Percentiles rank a stretch among this genome's conserved stretches.
These are phyloP conservation scores for Uncinocarpus reesii DNA, from an alignment of 2,329 filamentous ascomycete genomes.

Conservation along the genomic window DNA sequence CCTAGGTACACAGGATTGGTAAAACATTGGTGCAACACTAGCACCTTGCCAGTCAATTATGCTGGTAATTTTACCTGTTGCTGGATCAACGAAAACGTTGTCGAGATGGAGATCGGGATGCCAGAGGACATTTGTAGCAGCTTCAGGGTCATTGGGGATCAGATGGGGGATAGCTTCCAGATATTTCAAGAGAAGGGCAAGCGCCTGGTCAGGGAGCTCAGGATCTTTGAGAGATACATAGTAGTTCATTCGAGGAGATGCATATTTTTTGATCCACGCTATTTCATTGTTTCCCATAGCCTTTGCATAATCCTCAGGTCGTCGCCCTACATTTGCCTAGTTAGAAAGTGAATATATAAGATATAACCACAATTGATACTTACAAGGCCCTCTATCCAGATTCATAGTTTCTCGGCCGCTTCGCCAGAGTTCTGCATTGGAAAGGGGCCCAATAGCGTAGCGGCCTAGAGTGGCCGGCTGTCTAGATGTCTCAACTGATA, in stretches of 20 bases:
- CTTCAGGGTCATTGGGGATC: not conserved
- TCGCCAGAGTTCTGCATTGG: no score
- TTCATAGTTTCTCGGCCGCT: no score
- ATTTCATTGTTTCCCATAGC: not conserved
- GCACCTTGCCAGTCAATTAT: slow-evolving; percentile 13
- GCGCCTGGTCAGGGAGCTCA: not conserved
- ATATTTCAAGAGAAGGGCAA: slow-evolving; percentile 1
- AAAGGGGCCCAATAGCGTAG: no score
- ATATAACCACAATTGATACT: no score
- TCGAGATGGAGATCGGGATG: slow-evolving; percentile 14
- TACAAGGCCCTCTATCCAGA: no score
- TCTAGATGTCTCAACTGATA: no score
- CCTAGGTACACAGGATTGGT: slow-evolving; percentile 23
- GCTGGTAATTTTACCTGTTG: slow-evolving; percentile 1
- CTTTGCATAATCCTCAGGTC: not conserved
- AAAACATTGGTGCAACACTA: slow-evolving; percentile 21
- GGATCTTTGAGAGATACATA: not conserved
- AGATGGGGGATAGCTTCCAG: not conserved
- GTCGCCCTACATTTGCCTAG: not conserved
- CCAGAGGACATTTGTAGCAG: slow-evolving; percentile 1
- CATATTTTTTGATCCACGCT: not conserved
- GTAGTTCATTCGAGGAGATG: slow-evolving; percentile 5
- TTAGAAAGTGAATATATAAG: no score
- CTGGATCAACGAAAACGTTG: slow-evolving; percentile 11
- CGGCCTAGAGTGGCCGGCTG: no score